Evolutionary conservation across 352 stramenopile genomes (phyloP), one percentile per base, ranked within the genome.

Genomic region (Peronospora belbahrii): DNA sequence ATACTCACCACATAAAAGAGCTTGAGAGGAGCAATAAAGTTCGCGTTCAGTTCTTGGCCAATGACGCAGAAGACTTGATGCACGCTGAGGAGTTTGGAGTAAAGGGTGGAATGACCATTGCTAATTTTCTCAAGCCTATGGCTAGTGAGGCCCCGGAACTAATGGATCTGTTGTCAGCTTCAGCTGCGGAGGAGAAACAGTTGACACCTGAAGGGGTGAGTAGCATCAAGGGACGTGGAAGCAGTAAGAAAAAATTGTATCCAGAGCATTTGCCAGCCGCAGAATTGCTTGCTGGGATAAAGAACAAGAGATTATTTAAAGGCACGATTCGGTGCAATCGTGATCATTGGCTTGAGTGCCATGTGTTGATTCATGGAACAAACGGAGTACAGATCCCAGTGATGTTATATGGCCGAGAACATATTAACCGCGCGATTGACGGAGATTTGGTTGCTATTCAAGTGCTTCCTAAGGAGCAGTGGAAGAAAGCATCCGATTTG

Each of bases 361-460:
- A 85, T 34, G 79, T 91, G 28, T 44, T 91, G n/a, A 85, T 88
- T 52, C 74, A 88, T 43, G 76, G 74, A 8, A 56, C 63, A 0
- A 74, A 81, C 15, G 71, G 70, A 1, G 68, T 78, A 4, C 79
- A 79, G 42, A 67, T 90, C 4, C 79, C 79, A 2, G 75, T 90
- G 42, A 47, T 90, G 19, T 57, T 90, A 10, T 69, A 87, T 43
- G 75, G 79, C 20, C 72, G 70, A 4, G 71, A 89, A 42, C 64
- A 97, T 62, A 94, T 98, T 25, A 99, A 99, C 67, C 83, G 97
- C 33, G 95, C 94, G 4, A 87, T 99, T 42, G 96, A 99, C 62
- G 97, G 96, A 13, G 97, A 99, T 65, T 56, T 97, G n/a, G 96
- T 99, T 1, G 94, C 87, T 0, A 91, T 99, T 51, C 79, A 97